A percentile compares a stretch with the other conserved stretches of the same genome.
Evolutionary conservation across 805 yeast species (phyloP).

Genomic region (Myxozyma neotropica): DNA sequence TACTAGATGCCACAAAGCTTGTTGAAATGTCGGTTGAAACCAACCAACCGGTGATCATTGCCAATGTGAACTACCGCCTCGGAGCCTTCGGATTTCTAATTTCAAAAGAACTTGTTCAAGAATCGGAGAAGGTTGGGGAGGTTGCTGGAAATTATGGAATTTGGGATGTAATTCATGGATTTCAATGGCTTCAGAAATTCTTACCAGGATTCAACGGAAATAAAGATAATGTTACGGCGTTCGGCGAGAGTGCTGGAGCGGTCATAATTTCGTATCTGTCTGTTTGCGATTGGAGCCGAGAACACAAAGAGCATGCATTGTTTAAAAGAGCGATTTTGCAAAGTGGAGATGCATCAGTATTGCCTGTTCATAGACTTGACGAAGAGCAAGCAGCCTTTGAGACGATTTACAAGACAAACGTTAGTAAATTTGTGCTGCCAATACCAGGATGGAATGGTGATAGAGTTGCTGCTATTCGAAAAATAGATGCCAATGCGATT

Average conservation of each 20-base stretch:
- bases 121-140: slow-evolving; percentile 35
- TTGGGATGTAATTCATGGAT: slow-evolving; percentile 43
- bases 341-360: slow-evolving; percentile 19
- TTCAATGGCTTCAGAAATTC: slow-evolving; percentile 49
- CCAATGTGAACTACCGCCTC: slow-evolving; percentile 46
- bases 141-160: slow-evolving; percentile 45
- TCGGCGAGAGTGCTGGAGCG: slow-evolving; percentile 50
- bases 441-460: not conserved
- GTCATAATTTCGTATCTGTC: slow-evolving; percentile 11
- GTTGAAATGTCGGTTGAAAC: slow-evolving; percentile 24
- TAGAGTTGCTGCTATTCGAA: slow-evolving; percentile 9
- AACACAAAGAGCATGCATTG: not conserved
- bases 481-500: slow-evolving; percentile 2
- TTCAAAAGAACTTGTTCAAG: slow-evolving; percentile 46
- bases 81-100: slow-evolving; percentile 49
- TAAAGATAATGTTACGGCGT: slow-evolving; percentile 45
- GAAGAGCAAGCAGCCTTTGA: slow-evolving; percentile 26
- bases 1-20: slow-evolving; percentile 19
- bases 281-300: slow-evolving; percentile 1
- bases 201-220: slow-evolving; percentile 51
- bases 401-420: not conserved
- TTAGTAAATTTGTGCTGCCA: not conserved
- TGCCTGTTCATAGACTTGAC: slow-evolving; percentile 3
- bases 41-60: slow-evolving; percentile 45
- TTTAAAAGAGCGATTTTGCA: slow-evolving; percentile 20